These are phyloP conservation scores for Euclidium syriacum DNA, from an alignment of 345 rosid genomes.

Conservation along the genomic window DNA sequence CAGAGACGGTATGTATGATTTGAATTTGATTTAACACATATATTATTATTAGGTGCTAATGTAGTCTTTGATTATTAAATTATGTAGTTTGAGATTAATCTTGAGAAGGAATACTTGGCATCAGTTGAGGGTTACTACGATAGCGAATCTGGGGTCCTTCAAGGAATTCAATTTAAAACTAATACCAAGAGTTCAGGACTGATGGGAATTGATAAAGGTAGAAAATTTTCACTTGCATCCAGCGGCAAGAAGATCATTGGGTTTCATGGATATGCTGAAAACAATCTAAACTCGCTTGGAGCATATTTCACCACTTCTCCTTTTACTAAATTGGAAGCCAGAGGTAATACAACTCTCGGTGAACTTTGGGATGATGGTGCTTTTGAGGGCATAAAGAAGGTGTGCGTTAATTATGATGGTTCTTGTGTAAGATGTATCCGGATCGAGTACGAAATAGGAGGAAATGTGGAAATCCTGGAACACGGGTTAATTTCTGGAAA, in stretches of 20 bases:
- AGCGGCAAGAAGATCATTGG: not conserved
- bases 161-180: not conserved
- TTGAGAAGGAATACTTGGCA: not conserved
- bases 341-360: not conserved
- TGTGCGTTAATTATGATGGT: not conserved
- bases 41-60: no score
- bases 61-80: no score
- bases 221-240: not conserved
- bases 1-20: no score
- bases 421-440: not conserved
- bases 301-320: not conserved
- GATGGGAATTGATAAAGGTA: not conserved
- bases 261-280: not conserved
- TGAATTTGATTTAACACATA: no score
- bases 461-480: not conserved
- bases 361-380: conserved; percentile 11
- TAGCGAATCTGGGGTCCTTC: not conserved
- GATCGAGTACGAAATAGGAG: not conserved
- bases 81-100: no score
- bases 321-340: not conserved
- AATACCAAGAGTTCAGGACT: not conserved
- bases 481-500: not conserved
- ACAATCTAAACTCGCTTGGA: not conserved
- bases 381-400: not conserved
- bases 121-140: not conserved